Conservation (phyloP, 306 rosid genomes). For the Alnus rubra region DNA sequence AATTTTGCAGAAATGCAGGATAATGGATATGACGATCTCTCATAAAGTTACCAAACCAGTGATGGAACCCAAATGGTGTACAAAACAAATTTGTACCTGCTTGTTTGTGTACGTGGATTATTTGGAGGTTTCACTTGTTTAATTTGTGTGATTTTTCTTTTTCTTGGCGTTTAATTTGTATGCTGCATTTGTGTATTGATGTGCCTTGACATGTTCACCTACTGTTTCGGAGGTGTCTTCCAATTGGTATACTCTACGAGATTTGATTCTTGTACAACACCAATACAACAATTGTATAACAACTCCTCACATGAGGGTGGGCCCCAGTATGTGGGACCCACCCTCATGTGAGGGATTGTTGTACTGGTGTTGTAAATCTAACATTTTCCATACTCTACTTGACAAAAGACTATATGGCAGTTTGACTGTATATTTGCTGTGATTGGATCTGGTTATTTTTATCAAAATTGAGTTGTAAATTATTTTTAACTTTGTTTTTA, state of each 20-base stretch:
- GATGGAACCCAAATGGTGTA: not conserved
- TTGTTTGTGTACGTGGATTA: not conserved
- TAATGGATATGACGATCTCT: not conserved
- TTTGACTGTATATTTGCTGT: not conserved
- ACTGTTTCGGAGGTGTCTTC: not conserved
- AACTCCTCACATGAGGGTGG: no score
- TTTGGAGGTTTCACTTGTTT: not conserved
- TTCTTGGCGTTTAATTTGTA: not conserved
- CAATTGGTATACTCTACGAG: not conserved
- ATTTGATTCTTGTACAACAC: no score
- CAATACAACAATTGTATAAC: no score
- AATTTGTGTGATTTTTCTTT: not conserved
- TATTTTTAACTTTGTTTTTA: not conserved
- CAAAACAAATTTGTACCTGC: not conserved
- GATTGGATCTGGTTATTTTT: not conserved
- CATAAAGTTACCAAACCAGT: not conserved
- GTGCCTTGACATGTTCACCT: no score
- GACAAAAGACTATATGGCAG: not conserved
- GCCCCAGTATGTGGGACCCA: no score
- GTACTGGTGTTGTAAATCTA: no score
- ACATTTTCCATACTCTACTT: no score
- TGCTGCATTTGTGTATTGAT: not conserved
- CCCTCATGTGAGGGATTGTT: no score
- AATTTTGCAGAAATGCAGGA: slow-evolving; percentile 1
- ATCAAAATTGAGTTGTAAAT: not conserved